A percentile compares a stretch with the other conserved stretches of the same genome.
Conservation (phyloP, 148 eudicot species). For the Nepenthes gracilis region DNA sequence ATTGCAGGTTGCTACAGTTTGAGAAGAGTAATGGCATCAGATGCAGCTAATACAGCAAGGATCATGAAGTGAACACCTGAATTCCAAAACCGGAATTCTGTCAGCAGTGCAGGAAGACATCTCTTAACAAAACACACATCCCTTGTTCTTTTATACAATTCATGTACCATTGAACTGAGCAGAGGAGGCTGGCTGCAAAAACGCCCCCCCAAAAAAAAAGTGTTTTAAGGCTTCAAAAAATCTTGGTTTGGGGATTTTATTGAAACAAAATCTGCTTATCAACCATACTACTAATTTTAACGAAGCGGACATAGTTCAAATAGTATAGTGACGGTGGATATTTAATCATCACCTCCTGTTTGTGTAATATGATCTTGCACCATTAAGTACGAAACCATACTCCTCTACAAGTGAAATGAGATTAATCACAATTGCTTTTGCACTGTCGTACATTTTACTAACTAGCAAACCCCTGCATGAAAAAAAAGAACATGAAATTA, state of each 20-base stretch:
- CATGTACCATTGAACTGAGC: slow-evolving; percentile 72
- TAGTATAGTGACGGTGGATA: background rate
- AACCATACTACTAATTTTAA: no score
- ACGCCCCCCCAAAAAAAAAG: background rate
- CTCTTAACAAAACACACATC: slow-evolving; percentile 45
- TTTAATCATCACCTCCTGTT: slow-evolving; percentile 54
- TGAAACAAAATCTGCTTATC: no score
- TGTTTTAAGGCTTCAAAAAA: background rate
- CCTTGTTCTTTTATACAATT: slow-evolving; percentile 46
- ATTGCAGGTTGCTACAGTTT: background rate
- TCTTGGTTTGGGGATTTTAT: no score
- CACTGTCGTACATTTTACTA: slow-evolving; percentile 81
- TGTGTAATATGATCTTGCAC: slow-evolving; percentile 89
- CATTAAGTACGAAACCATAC: slow-evolving; percentile 76
- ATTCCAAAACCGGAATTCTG: slow-evolving; percentile 78
- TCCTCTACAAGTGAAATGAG: slow-evolving; percentile 64
- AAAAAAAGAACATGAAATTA: slow-evolving; percentile 4
- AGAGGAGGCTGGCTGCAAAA: slow-evolving; percentile 81
- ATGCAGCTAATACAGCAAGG: background rate
- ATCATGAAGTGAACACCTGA: slow-evolving; percentile 33
- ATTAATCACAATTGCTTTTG: slow-evolving; percentile 82
- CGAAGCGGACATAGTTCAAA: background rate
- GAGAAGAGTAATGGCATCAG: background rate
- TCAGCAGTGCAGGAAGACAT: slow-evolving; percentile 60
- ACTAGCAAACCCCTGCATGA: slow-evolving; percentile 75